Evolutionary conservation across 2,329 filamentous ascomycete genomes (phyloP), one percentile per base, ranked within the genome.

Genomic region (Exophiala sp.): DNA sequence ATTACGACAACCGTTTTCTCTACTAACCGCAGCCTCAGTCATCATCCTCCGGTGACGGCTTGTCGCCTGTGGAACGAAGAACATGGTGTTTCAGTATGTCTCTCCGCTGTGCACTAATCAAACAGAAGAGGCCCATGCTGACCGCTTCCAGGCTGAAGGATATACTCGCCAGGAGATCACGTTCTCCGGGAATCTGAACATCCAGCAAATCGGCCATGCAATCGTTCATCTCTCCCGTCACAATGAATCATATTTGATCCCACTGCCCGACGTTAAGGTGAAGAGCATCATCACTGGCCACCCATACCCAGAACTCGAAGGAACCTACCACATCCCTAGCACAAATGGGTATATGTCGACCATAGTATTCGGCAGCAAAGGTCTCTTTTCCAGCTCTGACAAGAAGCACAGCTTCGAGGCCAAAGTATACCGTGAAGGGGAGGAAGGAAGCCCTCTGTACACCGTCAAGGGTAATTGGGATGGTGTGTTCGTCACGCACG

Each of bases 401-500:
- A 50, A 55, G 42, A 60, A 59, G 40, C 57, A 62, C 32, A 48
- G 41, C 33, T 59, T 63, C 45, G 47, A 58, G 8, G 61, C 59
- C 9, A 53, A 53, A 14, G 52, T 63, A 11, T 63, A 58, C 21
- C 53, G 47, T 8, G 35, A 62, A 32, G 52, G 50, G 21, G 49
- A 59, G 1, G 58, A 45, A 0, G 16, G 39, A 3, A 34, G 34
- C 16, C 59, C 59, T 4, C 11, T 63, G 5, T 63, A 61, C 52
- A 58, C 58, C 14, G 40, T 63, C 8, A 44, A 38, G 18, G 62
- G 62, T 33, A 34, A 55, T 16, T 63, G 62, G 62, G 57, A 61
- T 16, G 89, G 90, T 65, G 76, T 77, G 2, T 95, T 96, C 68
- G 82, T 82, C 47, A 86, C 96, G 67, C 87, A 87, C 72, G 80